Evolutionary conservation across 345 rosid genomes (phyloP).

Genomic region (Sisymbrium irio): DNA sequence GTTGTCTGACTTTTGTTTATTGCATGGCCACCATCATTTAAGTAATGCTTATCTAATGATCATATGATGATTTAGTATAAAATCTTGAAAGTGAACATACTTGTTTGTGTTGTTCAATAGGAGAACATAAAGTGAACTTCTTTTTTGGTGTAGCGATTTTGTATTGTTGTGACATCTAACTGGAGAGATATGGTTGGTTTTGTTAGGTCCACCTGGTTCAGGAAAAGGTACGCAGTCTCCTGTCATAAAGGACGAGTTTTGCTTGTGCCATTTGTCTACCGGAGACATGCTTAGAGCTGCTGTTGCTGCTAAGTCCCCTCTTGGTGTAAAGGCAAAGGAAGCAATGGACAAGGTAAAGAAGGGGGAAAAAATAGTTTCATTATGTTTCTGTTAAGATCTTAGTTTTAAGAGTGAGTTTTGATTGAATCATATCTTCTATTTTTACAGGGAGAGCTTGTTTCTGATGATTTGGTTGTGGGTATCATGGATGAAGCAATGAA

Average conservation of each 20-base stretch:
- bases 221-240: slow-evolving; percentile 99
- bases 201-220: slow-evolving; percentile 96
- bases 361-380: neutral
- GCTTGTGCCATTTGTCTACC: slow-evolving; percentile 97
- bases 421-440: neutral
- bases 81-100: neutral
- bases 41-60: neutral
- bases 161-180: neutral
- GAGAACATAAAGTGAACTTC: too few relatives aligned
- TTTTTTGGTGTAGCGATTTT: neutral
- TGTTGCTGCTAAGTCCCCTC: slow-evolving; percentile 89
- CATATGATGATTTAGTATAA: neutral
- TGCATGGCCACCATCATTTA: neutral
- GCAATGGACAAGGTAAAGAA: slow-evolving; percentile 84
- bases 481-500: slow-evolving; percentile 94
- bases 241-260: slow-evolving; percentile 84
- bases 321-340: slow-evolving; percentile 93
- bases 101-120: too few relatives aligned
- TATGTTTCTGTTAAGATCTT: neutral
- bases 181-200: neutral
- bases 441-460: slow-evolving; percentile 81
- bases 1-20: neutral
- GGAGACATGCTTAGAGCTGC: slow-evolving; percentile 99
- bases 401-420: neutral
- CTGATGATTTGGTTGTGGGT: slow-evolving; percentile 93